Base-by-base conservation (phyloP, 2,329 filamentous ascomycete species). In the Truncatella angustata region DNA sequence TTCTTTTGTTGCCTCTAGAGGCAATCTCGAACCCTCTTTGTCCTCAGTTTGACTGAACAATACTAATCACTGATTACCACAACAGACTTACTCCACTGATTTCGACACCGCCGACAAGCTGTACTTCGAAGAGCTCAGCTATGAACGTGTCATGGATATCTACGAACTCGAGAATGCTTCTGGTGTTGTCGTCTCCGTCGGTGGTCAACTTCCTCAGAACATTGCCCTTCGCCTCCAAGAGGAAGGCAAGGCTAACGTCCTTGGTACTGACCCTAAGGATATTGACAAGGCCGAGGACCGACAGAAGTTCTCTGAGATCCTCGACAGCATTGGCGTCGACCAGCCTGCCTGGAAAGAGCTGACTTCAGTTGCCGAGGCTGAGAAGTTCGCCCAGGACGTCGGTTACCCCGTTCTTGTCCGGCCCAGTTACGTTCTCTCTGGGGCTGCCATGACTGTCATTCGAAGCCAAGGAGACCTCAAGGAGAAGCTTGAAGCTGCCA, bases 261-360 rank as follows among this genome's bases (percentile, higher is more conserved):
- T 99, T 6, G 94, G 94, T 62, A 99, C 94, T 0, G 84, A 97
- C 64, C 94, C 94, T 34, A 81, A 86, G 65, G 91, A 97, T 66
- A 99, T 99, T 60, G 94, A 99, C 81, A 95, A 92, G 77, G 94
- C 94, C 43, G 94, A 99, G 74, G 92, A 99, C 70, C 86, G 94
- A 67, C 92, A 97, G 72, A 97, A 99, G 73, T 99, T 99, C 79
- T 97, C 93, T 20, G 88, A 92, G 65, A 97, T 97, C 58, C 81
- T 99, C 42, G 94, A 99, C 71, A 95, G 90, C 70, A 97, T 97
- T 63, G 93, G 92, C 54, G 86, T 99, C 51, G 93, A 97, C 69
- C 94, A 99, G 74, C 94, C 94, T 32, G 91, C 91, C 9, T 99
- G 94, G 94, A 96, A 96, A 73, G 94, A 99, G 71, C 84, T 97